These are phyloP conservation scores for Volvox carteri DNA, from an alignment of 163 green algal species.

Conservation along the genomic window DNA sequence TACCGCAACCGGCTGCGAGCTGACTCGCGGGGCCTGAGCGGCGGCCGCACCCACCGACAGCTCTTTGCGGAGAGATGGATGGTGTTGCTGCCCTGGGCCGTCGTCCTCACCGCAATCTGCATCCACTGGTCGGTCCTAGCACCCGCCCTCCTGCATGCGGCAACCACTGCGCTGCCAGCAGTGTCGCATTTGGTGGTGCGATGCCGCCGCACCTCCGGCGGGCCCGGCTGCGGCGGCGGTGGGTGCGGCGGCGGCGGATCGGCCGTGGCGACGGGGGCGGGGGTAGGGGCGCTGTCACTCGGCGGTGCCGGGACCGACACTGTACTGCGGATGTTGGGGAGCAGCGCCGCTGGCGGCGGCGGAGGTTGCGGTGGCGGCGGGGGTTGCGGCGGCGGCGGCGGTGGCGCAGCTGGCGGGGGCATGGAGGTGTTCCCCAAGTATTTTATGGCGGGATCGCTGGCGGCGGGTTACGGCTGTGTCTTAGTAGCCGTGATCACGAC, in stretches of 20 bases:
- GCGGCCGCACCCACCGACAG: neutral
- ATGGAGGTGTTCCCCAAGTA: slow-evolving; percentile 21
- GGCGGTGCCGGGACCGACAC: neutral
- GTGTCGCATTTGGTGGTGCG: neutral
- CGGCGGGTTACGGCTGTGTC: slow-evolving; percentile 46
- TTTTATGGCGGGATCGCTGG: slow-evolving; percentile 22
- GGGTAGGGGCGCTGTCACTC: neutral
- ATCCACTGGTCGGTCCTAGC: slow-evolving; percentile 3
- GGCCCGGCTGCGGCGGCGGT: neutral
- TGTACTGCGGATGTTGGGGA: slow-evolving; percentile 16
- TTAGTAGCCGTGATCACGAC: neutral
- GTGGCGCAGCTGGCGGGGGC: neutral
- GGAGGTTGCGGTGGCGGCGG: neutral
- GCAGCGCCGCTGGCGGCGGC: neutral
- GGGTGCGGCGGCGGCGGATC: neutral
- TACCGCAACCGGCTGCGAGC: neutral
- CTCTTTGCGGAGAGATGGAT: slow-evolving; percentile 54
- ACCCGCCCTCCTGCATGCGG: neutral
- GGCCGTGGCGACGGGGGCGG: no score
- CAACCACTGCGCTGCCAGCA: neutral
- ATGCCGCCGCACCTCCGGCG: neutral
- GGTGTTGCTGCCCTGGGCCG: slow-evolving; percentile 30
- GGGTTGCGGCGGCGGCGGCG: no score
- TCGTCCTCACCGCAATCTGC: neutral
- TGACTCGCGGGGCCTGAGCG: neutral